phyloP scores from a whole-genome alignment of 2,329 filamentous ascomycete species.

The Pezicula neosporulosa region DNA sequence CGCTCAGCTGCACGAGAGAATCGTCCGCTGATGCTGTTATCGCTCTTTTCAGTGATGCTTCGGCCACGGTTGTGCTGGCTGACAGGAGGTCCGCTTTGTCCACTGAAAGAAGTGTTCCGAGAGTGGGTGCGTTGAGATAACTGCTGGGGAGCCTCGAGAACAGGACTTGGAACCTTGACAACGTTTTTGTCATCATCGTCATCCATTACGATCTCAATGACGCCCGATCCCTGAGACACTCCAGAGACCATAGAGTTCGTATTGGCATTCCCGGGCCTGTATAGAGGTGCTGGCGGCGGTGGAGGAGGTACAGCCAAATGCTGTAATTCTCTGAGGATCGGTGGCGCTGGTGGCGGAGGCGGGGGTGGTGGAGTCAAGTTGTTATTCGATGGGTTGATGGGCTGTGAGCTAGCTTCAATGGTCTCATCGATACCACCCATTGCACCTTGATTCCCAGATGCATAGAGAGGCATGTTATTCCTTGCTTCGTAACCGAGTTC shows the following conservation, averaged over 20 bases:
- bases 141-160: neutral
- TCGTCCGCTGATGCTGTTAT: constrained; percentile 49
- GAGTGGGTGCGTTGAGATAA: neutral
- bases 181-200: constrained; percentile 41
- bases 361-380: constrained; percentile 47
- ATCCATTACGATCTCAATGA: constrained; percentile 66
- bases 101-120: constrained; percentile 23
- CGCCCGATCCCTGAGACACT: constrained; percentile 45
- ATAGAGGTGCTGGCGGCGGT: constrained; percentile 57
- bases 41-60: constrained; percentile 40
- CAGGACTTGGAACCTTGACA: constrained; percentile 10
- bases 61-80: constrained; percentile 49
- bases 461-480: constrained; percentile 23
- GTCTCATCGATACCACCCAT: constrained; percentile 46
- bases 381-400: constrained; percentile 43
- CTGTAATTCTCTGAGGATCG: constrained; percentile 59
- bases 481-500: constrained; percentile 25
- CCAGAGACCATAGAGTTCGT: constrained; percentile 32
- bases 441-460: constrained; percentile 12
- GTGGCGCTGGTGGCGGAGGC: constrained; percentile 47
- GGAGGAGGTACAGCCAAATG: constrained; percentile 59
- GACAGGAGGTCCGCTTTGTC: constrained; percentile 27
- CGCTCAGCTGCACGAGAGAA: constrained; percentile 56
- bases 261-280: constrained; percentile 30
- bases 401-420: constrained; percentile 32